Conservation (phyloP, 2,329 filamentous ascomycete species). For the Trichoderma simmonsii region DNA sequence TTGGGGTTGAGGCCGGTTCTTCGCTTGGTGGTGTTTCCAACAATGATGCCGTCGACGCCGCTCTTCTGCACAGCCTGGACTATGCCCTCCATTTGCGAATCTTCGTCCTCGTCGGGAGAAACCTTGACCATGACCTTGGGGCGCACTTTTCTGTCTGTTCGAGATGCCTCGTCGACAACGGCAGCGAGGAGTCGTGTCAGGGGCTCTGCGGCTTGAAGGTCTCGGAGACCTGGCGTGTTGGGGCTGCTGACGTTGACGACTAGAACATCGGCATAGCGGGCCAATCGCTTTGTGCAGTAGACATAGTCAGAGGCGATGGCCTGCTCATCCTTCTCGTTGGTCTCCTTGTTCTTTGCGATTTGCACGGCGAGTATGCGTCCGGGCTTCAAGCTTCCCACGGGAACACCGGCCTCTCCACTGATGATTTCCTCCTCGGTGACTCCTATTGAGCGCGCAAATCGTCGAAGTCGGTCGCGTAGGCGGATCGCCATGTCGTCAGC, state of each 20-base stretch:
- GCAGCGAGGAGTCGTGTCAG: slow-evolving; percentile 75
- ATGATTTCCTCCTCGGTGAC: slow-evolving; percentile 71
- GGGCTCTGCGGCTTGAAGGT: slow-evolving; percentile 80
- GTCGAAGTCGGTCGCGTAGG: slow-evolving; percentile 71
- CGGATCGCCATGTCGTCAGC: slow-evolving; percentile 81
- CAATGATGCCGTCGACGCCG: slow-evolving; percentile 91
- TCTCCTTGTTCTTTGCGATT: slow-evolving; percentile 94
- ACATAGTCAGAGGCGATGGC: slow-evolving; percentile 81
- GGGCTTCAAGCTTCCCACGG: slow-evolving; percentile 72
- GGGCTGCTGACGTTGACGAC: slow-evolving; percentile 97
- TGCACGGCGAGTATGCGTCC: slow-evolving; percentile 85
- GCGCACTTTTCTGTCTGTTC: slow-evolving; percentile 65
- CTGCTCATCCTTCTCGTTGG: slow-evolving; percentile 77
- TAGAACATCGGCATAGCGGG: slow-evolving; percentile 88
- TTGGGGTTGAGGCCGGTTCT: slow-evolving; percentile 67
- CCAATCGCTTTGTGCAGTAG: slow-evolving; percentile 80
- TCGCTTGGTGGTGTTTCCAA: slow-evolving; percentile 93
- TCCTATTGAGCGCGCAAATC: slow-evolving; percentile 70
- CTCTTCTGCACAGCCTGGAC: slow-evolving; percentile 78
- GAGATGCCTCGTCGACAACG: slow-evolving; percentile 75
- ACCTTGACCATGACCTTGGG: slow-evolving; percentile 91
- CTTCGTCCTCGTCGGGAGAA: slow-evolving; percentile 87
- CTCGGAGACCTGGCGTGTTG: slow-evolving; percentile 87
- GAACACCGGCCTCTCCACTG: slow-evolving; percentile 72
- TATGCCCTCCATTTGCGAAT: slow-evolving; percentile 81